Evolutionary conservation across 257 asterid genomes (phyloP).

Genomic region (Solanum habrochaites): DNA sequence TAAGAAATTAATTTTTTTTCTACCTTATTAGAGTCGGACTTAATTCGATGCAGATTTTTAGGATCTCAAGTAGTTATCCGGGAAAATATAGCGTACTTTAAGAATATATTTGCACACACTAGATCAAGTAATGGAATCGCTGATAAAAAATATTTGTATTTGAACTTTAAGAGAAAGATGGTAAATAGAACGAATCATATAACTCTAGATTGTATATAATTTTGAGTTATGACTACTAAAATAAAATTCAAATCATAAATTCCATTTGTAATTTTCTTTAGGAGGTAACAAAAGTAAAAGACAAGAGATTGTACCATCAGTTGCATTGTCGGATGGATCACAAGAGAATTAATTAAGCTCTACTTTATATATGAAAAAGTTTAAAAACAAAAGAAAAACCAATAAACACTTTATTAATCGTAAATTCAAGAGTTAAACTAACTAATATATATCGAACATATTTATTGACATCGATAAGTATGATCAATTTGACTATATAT

Average conservation of each 20-base stretch:
- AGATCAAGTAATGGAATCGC: not conserved
- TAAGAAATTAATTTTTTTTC: not conserved
- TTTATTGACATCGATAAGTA: not conserved
- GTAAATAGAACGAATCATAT: no score
- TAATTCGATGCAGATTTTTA: not conserved
- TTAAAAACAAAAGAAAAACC: not conserved
- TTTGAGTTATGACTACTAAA: not conserved
- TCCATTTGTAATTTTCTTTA: not conserved
- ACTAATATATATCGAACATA: no score
- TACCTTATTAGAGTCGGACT: no score
- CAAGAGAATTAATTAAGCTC: not conserved
- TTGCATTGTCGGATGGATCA: not conserved
- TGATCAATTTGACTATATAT: no score
- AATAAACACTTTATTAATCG: not conserved
- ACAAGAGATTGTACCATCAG: not conserved
- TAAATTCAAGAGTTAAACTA: not conserved
- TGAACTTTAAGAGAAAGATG: not conserved
- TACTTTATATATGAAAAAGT: not conserved
- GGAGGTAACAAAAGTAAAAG: not conserved
- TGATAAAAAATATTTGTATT: no score
- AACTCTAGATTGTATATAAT: not conserved
- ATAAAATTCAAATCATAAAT: no score
- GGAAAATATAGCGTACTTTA: not conserved
- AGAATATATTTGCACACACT: not conserved
- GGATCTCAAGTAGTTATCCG: not conserved